Conservation (phyloP, 2,329 filamentous ascomycete genomes). For the Scolecobasidium constrictum region DNA sequence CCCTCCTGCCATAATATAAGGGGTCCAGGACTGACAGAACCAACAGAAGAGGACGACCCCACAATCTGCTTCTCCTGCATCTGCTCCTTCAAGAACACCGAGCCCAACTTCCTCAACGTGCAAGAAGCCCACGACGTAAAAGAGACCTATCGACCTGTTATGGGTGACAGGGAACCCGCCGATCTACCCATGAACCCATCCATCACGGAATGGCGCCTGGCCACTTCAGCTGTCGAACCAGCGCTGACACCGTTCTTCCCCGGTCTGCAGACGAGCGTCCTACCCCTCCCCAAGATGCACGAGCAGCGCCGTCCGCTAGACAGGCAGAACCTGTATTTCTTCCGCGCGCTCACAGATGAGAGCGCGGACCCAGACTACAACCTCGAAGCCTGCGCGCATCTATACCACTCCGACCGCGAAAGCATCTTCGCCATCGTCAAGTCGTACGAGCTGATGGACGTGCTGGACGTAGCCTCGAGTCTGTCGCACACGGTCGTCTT, state of each 20-base stretch:
- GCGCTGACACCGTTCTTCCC: conserved; percentile 1
- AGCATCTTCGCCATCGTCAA: conserved; percentile 2
- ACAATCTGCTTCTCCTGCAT: conserved; percentile 5
- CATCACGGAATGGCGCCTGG: not conserved
- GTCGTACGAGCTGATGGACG: conserved; percentile 4
- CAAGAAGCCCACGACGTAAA: not conserved
- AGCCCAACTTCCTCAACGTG: conserved; percentile 5
- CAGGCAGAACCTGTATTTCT: conserved; percentile 5
- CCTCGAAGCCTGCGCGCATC: conserved; percentile 7
- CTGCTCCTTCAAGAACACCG: conserved; percentile 8
- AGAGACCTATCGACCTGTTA: not conserved
- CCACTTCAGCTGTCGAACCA: not conserved
- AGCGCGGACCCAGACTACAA: conserved; percentile 1
- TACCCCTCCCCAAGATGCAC: not conserved
- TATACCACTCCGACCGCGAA: conserved; percentile 10
- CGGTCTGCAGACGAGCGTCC: conserved; percentile 2
- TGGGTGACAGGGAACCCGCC: conserved; percentile 3
- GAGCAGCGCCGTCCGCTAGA: not conserved
- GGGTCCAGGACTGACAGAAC: too few relatives aligned
- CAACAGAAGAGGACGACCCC: conserved; percentile 5
- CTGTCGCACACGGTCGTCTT: conserved; percentile 8
- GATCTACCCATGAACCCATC: not conserved
- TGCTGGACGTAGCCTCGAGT: conserved; percentile 3
- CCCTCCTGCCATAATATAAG: too few relatives aligned
- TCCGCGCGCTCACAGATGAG: not conserved